phyloP scores from a whole-genome alignment of 2,329 filamentous ascomycete species.

The Didymella glomerata region DNA sequence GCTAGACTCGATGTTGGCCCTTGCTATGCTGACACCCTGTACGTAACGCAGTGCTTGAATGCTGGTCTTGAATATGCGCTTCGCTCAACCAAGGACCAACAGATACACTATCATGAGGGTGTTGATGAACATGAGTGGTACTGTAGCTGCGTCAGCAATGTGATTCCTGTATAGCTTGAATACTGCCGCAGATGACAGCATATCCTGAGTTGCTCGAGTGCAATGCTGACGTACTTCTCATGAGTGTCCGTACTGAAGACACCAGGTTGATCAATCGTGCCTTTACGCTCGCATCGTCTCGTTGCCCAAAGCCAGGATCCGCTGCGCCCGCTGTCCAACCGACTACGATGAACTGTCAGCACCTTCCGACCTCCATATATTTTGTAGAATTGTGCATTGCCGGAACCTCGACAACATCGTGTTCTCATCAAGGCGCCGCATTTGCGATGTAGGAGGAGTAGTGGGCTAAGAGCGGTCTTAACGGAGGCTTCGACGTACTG shows the following conservation, averaged over 20 bases:
- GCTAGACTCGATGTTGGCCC: too few species aligned
- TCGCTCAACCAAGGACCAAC: constrained; percentile 46
- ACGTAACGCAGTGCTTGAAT: not conserved
- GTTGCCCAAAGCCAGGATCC: constrained; percentile 79
- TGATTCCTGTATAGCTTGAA: not conserved
- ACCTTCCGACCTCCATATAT: not conserved
- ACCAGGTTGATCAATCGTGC: constrained; percentile 89
- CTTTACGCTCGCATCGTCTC: constrained; percentile 80
- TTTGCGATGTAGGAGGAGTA: constrained; percentile 6
- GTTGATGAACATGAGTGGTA: constrained; percentile 53
- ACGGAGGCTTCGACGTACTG: constrained; percentile 60
- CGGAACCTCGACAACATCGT: not conserved
- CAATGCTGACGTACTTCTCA: constrained; percentile 76
- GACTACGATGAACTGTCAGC: constrained; percentile 61
- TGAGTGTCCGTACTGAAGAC: constrained; percentile 86
- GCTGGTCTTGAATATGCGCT: not conserved
- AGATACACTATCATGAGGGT: constrained; percentile 51
- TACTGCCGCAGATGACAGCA: not conserved
- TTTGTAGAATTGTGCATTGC: not conserved
- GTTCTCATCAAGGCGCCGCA: not conserved
- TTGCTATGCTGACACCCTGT: not conserved
- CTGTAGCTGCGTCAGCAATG: constrained; percentile 32
- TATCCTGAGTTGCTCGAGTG: not conserved
- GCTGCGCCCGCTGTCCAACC: constrained; percentile 73
- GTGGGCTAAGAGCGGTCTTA: not conserved